Conservation (phyloP, 2,329 filamentous ascomycete species). For the Cercospora beticola region DNA sequence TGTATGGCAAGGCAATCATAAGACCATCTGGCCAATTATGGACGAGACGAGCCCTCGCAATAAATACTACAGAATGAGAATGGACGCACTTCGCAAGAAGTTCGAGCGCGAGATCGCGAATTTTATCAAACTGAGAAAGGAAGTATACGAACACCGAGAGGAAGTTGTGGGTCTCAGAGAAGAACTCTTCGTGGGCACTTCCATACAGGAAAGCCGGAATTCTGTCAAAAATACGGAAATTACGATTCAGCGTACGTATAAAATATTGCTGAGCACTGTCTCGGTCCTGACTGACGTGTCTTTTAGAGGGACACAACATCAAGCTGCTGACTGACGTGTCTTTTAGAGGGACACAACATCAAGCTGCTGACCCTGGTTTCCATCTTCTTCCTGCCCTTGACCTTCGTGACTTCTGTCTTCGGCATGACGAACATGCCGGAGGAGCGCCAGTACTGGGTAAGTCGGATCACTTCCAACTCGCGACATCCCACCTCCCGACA, state of each 20-base stretch:
- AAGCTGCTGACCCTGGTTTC: slow-evolving; percentile 60
- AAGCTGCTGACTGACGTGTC: no score
- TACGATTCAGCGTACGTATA: slow-evolving; percentile 46
- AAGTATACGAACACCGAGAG: slow-evolving; percentile 55
- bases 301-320: no score
- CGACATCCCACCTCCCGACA: no score
- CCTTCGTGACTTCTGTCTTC: slow-evolving; percentile 60
- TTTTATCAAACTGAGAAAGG: slow-evolving; percentile 49
- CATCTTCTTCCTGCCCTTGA: slow-evolving; percentile 61
- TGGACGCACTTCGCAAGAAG: slow-evolving; percentile 50
- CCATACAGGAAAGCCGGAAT: slow-evolving; percentile 60
- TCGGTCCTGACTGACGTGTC: no score
- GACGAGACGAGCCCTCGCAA: slow-evolving; percentile 49
- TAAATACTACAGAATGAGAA: slow-evolving; percentile 50
- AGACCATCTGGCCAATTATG: slow-evolving; percentile 57
- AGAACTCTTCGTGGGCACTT: slow-evolving; percentile 64
- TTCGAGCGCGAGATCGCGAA: slow-evolving; percentile 55
- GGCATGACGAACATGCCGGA: slow-evolving; percentile 50
- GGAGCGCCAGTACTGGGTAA: slow-evolving; percentile 35
- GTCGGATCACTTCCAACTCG: not conserved
- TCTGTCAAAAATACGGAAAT: slow-evolving; percentile 57
- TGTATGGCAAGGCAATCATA: slow-evolving; percentile 58
- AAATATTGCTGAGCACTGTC: not conserved
- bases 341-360: no score
- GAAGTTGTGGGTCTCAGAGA: slow-evolving; percentile 60